Evolutionary conservation across 371 early-diverging fungal species (phyloP).

Genomic region (Capniomyces stellatus): DNA sequence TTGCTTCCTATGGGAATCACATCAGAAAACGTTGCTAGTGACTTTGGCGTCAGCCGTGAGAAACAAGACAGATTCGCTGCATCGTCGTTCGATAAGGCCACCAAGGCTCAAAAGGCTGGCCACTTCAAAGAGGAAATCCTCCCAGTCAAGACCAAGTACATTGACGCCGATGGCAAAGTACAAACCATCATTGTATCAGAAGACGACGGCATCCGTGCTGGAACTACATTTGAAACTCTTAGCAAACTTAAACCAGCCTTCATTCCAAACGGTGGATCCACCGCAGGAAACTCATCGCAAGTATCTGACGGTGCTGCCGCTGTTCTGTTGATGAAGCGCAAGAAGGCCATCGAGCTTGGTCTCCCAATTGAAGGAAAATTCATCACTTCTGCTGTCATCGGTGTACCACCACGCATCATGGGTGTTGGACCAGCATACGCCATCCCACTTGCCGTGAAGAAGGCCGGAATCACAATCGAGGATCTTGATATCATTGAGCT

Average conservation of each 20-base stretch:
- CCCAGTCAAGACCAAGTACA: slow-evolving; percentile 60
- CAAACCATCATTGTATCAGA: slow-evolving; percentile 36
- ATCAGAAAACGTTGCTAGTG: slow-evolving; percentile 87
- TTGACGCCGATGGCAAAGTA: slow-evolving; percentile 53
- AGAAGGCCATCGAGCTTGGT: slow-evolving; percentile 71
- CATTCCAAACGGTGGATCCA: slow-evolving; percentile 66
- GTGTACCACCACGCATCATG: slow-evolving; percentile 90
- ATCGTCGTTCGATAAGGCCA: slow-evolving; percentile 24
- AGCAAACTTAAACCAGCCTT: slow-evolving; percentile 85
- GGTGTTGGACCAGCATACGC: slow-evolving; percentile 91
- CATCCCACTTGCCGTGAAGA: slow-evolving; percentile 74
- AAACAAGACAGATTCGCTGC: slow-evolving; percentile 81
- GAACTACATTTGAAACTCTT: slow-evolving; percentile 59
- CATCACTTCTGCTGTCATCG: slow-evolving; percentile 75
- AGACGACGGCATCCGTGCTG: slow-evolving; percentile 90
- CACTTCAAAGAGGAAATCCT: slow-evolving; percentile 85
- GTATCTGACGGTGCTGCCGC: slow-evolving; percentile 97
- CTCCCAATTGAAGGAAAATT: slow-evolving; percentile 77
- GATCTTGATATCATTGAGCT: slow-evolving; percentile 76
- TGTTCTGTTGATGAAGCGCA: slow-evolving; percentile 86
- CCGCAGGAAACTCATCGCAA: slow-evolving; percentile 97
- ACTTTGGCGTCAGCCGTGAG: slow-evolving; percentile 59
- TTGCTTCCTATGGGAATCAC: slow-evolving; percentile 81
- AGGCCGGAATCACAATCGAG: slow-evolving; percentile 54
- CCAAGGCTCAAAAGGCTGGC: slow-evolving; percentile 74